Evolutionary conservation across 208 protist genomes (phyloP), one percentile per base, ranked within the genome.

Genomic region (Leishmania aethiopica): DNA sequence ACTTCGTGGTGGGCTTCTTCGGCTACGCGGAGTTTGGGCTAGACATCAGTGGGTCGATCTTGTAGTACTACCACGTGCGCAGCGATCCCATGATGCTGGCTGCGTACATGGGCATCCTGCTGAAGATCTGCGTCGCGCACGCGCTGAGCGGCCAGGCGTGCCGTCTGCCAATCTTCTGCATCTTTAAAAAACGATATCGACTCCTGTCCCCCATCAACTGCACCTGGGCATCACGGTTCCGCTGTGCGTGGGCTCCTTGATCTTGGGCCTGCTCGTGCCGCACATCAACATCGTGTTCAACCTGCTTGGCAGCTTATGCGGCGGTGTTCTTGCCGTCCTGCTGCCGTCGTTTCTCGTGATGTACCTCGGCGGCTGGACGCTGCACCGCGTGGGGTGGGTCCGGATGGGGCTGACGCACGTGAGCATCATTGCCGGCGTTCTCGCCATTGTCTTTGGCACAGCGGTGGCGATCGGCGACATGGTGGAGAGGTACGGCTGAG

Each of bases 251-350:
- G 69, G 72, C 28, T 80, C 89, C 45, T 87, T 94, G 5, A 51
- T 94, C 37, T 62, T 88, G 5, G 93, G 90, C 19, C 51, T 96
- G 37, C 90, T 94, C 59, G 83, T 95, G 67, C 91, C 91, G 6
- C 85, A 91, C 72, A 85, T 96, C 74, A 90, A 85, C 70, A 88
- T 93, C 64, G 92, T 94, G 28, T 93, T 95, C 84, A 86, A 88
- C 28, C 75, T 96, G 53, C 71, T 93, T 37, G 91, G 93, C n/a
- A 85, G 84, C 59, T 70, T 95, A 28, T 92, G 84, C 75, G 91
- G 89, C 17, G 89, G 89, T 10, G 77, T 91, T 22, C 59, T 95
- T 32, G 91, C 86, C 49, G 95, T 74, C 75, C 94, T 19, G 76
- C 93, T n/a, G 90, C 92, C 10, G 83, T 90, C 22, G 88, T 91